phyloP scores from a whole-genome alignment of 176 grass and related monocot genomes.

The Cenchrus fungigraminus region DNA sequence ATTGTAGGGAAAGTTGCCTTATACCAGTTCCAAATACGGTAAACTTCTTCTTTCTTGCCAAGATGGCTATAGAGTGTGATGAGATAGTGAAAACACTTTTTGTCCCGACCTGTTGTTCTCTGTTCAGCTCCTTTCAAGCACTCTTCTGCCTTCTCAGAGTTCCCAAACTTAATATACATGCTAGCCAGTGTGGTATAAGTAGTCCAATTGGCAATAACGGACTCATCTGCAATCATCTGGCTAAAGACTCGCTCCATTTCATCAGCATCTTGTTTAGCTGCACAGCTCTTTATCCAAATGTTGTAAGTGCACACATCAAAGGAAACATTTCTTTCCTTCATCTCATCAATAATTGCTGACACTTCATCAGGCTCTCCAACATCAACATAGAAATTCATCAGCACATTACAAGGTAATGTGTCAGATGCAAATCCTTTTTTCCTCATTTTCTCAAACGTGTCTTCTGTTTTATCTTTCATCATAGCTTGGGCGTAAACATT shows the following conservation, averaged over 20 bases:
- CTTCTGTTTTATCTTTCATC: slow-evolving; percentile 79
- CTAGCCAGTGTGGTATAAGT: slow-evolving; percentile 85
- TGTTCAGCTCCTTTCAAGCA: slow-evolving; percentile 81
- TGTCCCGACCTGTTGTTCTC: slow-evolving; percentile 74
- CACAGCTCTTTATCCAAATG: slow-evolving; percentile 86
- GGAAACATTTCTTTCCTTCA: slow-evolving; percentile 69
- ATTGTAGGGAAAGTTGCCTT: slow-evolving; percentile 75
- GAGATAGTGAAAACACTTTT: slow-evolving; percentile 80
- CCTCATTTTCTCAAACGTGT: slow-evolving; percentile 66
- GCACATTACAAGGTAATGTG: slow-evolving; percentile 81
- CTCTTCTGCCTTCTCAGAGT: slow-evolving; percentile 76
- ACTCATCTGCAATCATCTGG: slow-evolving; percentile 70
- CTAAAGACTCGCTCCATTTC: slow-evolving; percentile 68
- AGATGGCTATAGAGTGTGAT: slow-evolving; percentile 76
- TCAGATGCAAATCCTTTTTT: slow-evolving; percentile 69
- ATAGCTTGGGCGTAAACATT: slow-evolving; percentile 83
- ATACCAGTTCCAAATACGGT: slow-evolving; percentile 90
- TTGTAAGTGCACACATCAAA: slow-evolving; percentile 87
- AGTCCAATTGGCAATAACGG: slow-evolving; percentile 84
- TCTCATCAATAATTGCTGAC: slow-evolving; percentile 60
- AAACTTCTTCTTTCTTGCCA: slow-evolving; percentile 81
- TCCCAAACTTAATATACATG: slow-evolving; percentile 73
- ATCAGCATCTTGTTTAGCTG: slow-evolving; percentile 69
- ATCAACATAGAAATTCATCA: slow-evolving; percentile 92
- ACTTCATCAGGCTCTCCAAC: slow-evolving; percentile 62